Conservation (phyloP, 441 rosid genomes). For the Bocquillonia castaneifolia region DNA sequence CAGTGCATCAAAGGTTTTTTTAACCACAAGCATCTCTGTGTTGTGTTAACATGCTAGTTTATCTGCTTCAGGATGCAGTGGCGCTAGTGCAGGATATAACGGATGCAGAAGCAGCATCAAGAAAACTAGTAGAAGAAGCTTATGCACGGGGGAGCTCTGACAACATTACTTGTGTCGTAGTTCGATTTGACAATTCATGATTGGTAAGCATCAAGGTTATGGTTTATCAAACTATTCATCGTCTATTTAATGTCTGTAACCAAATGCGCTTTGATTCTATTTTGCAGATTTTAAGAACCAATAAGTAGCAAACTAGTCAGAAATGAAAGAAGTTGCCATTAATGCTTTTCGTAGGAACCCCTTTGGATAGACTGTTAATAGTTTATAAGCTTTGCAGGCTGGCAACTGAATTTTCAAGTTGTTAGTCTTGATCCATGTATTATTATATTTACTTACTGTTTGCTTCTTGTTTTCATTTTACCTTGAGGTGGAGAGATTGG, state of each 20-base stretch:
- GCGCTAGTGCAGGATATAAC: constrained; percentile 39
- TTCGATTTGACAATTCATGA: constrained; percentile 48
- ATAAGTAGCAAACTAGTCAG: not conserved
- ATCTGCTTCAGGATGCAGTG: constrained; percentile 53
- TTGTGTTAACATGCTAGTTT: not conserved
- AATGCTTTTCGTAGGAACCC: not conserved
- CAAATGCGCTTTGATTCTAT: too few species aligned
- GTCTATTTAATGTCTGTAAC: not conserved
- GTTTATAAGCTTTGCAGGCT: constrained; percentile 4
- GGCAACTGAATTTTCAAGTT: constrained; percentile 12
- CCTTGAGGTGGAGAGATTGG: not conserved
- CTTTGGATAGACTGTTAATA: not conserved
- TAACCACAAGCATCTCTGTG: too few species aligned
- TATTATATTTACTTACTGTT: not conserved
- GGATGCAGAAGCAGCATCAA: constrained; percentile 67
- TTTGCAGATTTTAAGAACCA: constrained; percentile 2
- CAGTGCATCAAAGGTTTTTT: too few species aligned
- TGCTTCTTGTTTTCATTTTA: not conserved
- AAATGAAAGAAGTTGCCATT: constrained; percentile 6
- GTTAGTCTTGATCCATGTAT: constrained; percentile 6
- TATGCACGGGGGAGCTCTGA: constrained; percentile 66
- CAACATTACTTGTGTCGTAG: constrained; percentile 77
- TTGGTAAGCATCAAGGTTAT: constrained; percentile 5
- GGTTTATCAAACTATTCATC: not conserved
- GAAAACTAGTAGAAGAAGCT: constrained; percentile 62